Evolutionary conservation across 768 basidiomycete species (phyloP), one percentile per base, ranked within the genome.

Genomic region (Boletus pseudopeckii): DNA sequence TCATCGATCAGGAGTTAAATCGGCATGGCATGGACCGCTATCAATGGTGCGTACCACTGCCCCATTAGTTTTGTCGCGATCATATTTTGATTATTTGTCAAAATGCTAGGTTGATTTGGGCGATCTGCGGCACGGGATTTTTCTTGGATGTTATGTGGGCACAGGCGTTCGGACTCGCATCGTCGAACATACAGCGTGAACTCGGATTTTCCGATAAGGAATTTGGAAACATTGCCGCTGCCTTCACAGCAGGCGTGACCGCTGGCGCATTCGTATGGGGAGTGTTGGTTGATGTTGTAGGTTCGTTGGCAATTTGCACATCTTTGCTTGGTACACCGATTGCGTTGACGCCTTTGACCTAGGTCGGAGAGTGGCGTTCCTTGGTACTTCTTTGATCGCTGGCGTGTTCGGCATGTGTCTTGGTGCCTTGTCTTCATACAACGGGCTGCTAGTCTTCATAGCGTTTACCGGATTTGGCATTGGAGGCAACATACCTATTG

Each of bases 171-270:
- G 24, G 14, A 20, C 38, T 61, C 2, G 36, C 26, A 3, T 36
- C 8, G 44, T 10, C 55, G 3, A 50, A 22, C 41, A 41, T 61
- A 6, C 58, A 61, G 43, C 58, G 26, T 13, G 60, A 61, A 52
- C 30, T 61, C 24, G 60, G 58, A 20, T 61, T 52, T 36, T 54
- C 60, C 5, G 58, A 61, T 55, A 60, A 60, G 18, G 48, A 57
- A 28, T 52, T 41, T 15, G 60, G 59, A 32, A 55, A 52, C 2
- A 26, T 61, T 17, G 6, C 20, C 1, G 17, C 42, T 30, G 43
- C 53, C 0, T 52, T 54, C 8, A 5, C 9, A 7, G 36, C 50
- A 13, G 60, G 60, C 4, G 8, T 57, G 4, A 20, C 53, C 5
- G 32, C 15, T 1, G 60, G 60, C 0, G 50, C 44, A 14, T 52